Evolutionary conservation across 1,284 basidiomycete genomes (phyloP), one percentile per base, ranked within the genome.

Genomic region (Anthracocystis walkeri): DNA sequence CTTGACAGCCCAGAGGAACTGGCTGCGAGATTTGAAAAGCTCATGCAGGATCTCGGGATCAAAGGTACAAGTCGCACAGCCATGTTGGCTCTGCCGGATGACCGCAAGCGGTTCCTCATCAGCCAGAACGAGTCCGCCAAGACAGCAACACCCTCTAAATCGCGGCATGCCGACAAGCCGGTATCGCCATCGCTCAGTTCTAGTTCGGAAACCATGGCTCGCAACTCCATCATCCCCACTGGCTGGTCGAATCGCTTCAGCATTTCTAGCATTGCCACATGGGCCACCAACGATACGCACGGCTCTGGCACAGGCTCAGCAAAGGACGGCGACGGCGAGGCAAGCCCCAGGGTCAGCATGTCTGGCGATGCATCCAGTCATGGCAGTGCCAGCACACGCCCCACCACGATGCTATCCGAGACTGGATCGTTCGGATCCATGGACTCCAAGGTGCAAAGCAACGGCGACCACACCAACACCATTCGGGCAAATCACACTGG

Each of bases 211-310:
- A 71, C 79, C 4, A 61, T 80, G 42, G 75, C 65, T 18, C 66
- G 79, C 16, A 76, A 42, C 20, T 75, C 69, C 5, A 65, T 69
- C 41, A 42, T 80, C 21, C 62, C 64, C 18, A 46, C 60, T 7
- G 87, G 90, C 16, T 86, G 93, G 61, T 90, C 92, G 82, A 91
- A 90, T 67, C 89, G 92, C 21, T 89, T 94, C 70, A 93, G 93
- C 3, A 88, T 92, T 1, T 86, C 89, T 7, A 89, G 89, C 20
- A 91, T 92, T 88, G 89, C 90, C 11, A 86, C 88, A 16, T 85
- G 85, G 78, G 75, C 69, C 20, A 69, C 75, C 10, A 72, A 53
- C 27, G 76, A 72, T 11, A 57, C 74, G 29, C 53, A 64, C 27
- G 45, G 66, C 45, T 57, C 60, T 21, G 45, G 65, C 12, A 20